Evolutionary conservation across 768 basidiomycete genomes (phyloP).

Genomic region (Asterophora lycoperdoides): DNA sequence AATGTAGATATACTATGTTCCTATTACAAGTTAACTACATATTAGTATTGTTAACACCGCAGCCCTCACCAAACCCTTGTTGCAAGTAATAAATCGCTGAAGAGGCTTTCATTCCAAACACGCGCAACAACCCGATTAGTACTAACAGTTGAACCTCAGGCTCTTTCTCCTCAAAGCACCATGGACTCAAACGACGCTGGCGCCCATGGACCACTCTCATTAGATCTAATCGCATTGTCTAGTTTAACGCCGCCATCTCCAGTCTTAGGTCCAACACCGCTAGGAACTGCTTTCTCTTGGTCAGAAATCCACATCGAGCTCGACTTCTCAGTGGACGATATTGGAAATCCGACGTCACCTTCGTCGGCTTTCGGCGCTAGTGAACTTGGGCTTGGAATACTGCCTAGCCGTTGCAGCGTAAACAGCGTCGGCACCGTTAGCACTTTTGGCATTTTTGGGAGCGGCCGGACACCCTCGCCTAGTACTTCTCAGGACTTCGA

Average conservation of each 20-base stretch:
- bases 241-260: constrained; percentile 44
- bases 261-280: constrained; percentile 34
- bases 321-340: constrained; percentile 20
- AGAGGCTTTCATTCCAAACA: too few species aligned
- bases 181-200: background rate
- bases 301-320: constrained; percentile 52
- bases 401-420: constrained; percentile 5
- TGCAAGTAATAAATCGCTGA: too few species aligned
- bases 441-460: constrained; percentile 21
- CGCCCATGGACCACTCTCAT: constrained; percentile 1
- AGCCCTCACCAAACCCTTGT: too few species aligned
- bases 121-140: background rate
- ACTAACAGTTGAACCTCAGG: too few species aligned
- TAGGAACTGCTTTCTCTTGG: constrained; percentile 36
- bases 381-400: constrained; percentile 1
- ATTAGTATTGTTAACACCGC: too few species aligned
- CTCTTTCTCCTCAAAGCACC: background rate
- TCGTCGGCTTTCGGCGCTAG: background rate
- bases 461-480: constrained; percentile 2
- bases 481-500: constrained; percentile 1
- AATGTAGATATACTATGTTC: background rate
- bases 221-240: constrained; percentile 31
- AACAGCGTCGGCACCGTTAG: constrained; percentile 18
- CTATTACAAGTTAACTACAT: too few species aligned
- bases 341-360: constrained; percentile 1